These are phyloP conservation scores for Cercospora brassicicola DNA, from an alignment of 2,329 filamentous ascomycete genomes.

Conservation along the genomic window DNA sequence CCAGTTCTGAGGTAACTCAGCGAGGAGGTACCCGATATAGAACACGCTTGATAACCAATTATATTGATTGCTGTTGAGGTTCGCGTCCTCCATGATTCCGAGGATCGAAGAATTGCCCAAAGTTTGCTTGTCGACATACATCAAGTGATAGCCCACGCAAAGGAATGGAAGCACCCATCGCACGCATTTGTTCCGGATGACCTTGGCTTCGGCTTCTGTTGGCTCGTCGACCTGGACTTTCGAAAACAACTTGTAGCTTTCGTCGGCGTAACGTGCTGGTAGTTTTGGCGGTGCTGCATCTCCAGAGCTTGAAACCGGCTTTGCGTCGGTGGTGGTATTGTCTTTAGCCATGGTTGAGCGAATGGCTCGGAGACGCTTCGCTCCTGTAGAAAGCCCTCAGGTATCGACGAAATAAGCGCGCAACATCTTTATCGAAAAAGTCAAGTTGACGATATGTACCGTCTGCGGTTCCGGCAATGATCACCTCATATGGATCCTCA, in stretches of 20 bases:
- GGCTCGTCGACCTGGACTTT: conserved; percentile 22
- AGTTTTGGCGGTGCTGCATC: conserved; percentile 16
- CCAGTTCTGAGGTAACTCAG: conserved; percentile 33
- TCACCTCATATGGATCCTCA: conserved; percentile 10
- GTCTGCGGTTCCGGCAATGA: neutral
- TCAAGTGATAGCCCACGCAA: conserved; percentile 25
- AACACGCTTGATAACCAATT: conserved; percentile 32
- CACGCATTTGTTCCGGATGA: conserved; percentile 24
- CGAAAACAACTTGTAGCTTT: conserved; percentile 25
- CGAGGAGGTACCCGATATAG: conserved; percentile 32
- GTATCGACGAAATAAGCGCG: neutral
- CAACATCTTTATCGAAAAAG: neutral
- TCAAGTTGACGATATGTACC: neutral
- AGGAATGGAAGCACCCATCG: conserved; percentile 25
- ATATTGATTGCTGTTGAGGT: conserved; percentile 31
- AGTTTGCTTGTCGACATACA: conserved; percentile 28
- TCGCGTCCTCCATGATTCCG: conserved; percentile 38
- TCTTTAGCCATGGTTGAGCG: conserved; percentile 18
- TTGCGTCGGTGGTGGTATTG: neutral
- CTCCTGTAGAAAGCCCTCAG: neutral
- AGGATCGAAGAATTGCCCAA: conserved; percentile 35
- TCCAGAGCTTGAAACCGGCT: neutral
- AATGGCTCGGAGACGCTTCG: neutral
- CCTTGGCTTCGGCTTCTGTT: conserved; percentile 19
- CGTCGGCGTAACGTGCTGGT: conserved; percentile 19